Evolutionary conservation across 495 filamentous ascomycete genomes (phyloP), one percentile per base, ranked within the genome.

Genomic region (Penicillium malachiteum): DNA sequence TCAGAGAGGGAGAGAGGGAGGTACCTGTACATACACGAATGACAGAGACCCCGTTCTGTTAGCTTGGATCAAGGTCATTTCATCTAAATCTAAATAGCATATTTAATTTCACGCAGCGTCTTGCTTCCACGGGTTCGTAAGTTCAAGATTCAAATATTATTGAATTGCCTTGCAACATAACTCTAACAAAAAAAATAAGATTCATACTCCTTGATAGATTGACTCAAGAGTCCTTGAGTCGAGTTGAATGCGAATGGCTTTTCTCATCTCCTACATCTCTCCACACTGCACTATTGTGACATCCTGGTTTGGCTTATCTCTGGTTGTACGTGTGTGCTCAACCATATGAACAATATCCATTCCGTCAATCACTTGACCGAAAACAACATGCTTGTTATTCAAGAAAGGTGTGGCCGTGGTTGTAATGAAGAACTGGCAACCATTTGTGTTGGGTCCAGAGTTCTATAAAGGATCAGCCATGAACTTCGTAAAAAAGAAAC

Each of bases 381-480:
- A 97, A 1, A 97, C 92, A 40, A 97, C 92, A 66, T 98, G 95
- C 70, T 96, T 96, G 59, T 82, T 83, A 69, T 97, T 89, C n/a
- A 98, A 75, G 67, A 93, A 96, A 2, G 91, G 90, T 0, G 92
- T 89, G 5, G 88, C 76, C 10, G 87, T 87, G 0, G 88, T 92
- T 3, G 90, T 96, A 72, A 97, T 93, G 78, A 98, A 98, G 74
- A 98, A 98, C 69, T 97, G 95, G 52, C 85, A 92, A 12, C 95
- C 95, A 68, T 97, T 98, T 52, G 89, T 92, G 68, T 97, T 88
- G 14, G 90, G 89, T 7, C 95, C 95, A 14, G 89, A 89, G 65
- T 97, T 98, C 88, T 93, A 26, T 26, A 4, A 26, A 26, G 1
- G 54, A 38, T 13, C n/a, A 11, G 3, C 13, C 16, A 13, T 52